Evolutionary conservation across 1,284 basidiomycete species (phyloP).

Genomic region (Puccinia triticina): DNA sequence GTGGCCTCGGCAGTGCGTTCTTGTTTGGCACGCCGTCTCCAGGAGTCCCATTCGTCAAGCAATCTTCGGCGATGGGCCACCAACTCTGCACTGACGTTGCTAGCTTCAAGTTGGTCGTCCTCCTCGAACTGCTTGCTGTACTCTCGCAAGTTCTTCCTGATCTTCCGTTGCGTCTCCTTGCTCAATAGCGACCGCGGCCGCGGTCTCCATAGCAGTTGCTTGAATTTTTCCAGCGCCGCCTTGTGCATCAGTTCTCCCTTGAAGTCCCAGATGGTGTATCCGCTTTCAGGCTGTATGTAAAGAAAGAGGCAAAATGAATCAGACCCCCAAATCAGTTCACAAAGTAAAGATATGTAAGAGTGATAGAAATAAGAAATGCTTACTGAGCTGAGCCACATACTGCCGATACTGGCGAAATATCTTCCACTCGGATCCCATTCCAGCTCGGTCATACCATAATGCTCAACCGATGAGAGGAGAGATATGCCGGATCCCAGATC

Average conservation of each 20-base stretch:
- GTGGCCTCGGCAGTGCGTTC: background rate
- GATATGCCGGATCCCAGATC: slow-evolving; percentile 76
- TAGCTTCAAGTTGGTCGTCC: slow-evolving; percentile 93
- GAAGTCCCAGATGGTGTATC: slow-evolving; percentile 97
- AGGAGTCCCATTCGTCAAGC: slow-evolving; percentile 98
- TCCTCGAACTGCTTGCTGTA: slow-evolving; percentile 92
- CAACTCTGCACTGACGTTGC: slow-evolving; percentile 88
- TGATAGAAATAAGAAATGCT: slow-evolving; percentile 57
- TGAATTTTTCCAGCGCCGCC: slow-evolving; percentile 84
- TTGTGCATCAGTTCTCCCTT: slow-evolving; percentile 88
- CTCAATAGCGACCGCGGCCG: slow-evolving; percentile 82
- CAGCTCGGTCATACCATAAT: slow-evolving; percentile 96
- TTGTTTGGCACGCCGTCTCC: slow-evolving; percentile 63
- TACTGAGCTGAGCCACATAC: slow-evolving; percentile 91
- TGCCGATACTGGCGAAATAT: slow-evolving; percentile 89
- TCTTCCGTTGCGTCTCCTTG: slow-evolving; percentile 84
- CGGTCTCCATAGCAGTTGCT: slow-evolving; percentile 98
- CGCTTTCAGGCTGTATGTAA: slow-evolving; percentile 79
- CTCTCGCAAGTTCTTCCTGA: slow-evolving; percentile 88
- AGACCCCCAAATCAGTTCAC: background rate
- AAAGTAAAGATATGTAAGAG: background rate
- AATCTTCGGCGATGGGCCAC: slow-evolving; percentile 86
- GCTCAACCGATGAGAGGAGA: slow-evolving; percentile 80
- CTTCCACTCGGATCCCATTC: slow-evolving; percentile 98
- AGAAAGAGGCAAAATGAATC: background rate